Evolutionary conservation across 2,329 filamentous ascomycete species (phyloP).

Genomic region (Shiraia sp.): DNA sequence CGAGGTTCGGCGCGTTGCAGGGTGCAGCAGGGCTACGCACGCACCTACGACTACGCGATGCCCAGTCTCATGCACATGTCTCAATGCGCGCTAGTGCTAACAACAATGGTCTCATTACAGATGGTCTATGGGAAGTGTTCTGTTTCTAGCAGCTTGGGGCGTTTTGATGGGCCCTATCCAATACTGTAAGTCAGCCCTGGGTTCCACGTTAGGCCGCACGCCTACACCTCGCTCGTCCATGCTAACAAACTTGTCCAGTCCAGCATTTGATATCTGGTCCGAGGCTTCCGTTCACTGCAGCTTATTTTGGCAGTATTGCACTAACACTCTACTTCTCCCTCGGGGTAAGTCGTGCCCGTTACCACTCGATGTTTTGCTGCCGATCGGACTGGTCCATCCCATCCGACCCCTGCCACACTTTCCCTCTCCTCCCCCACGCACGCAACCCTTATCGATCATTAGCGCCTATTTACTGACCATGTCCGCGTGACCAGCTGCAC

Average conservation of each 20-base stretch:
- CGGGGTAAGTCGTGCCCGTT: conserved; percentile 71
- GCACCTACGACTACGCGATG: conserved; percentile 25
- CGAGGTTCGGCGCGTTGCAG: conserved; percentile 45
- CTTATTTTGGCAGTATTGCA: conserved; percentile 91
- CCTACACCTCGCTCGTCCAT: conserved; percentile 7
- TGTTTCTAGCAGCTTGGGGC: conserved; percentile 92
- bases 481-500: conserved; percentile 60
- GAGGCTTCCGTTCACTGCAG: conserved; percentile 87
- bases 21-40: conserved; percentile 22
- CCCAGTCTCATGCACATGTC: conserved; percentile 29
- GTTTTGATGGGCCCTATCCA: conserved; percentile 88
- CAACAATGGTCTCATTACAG: conserved; percentile 55
- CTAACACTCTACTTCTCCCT: conserved; percentile 91
- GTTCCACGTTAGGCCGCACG: conserved; percentile 12
- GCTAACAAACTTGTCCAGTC: conserved; percentile 45
- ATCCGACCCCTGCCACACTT: conserved; percentile 21
- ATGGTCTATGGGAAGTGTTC: conserved; percentile 89
- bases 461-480: conserved; percentile 39
- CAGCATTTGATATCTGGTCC: conserved; percentile 83
- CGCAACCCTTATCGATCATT: conserved; percentile 38
- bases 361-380: conserved; percentile 14
- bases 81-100: conserved; percentile 42
- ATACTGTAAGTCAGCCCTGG: conserved; percentile 59
- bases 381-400: conserved; percentile 31
- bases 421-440: conserved; percentile 18